Evolutionary conservation across 1,284 basidiomycete species (phyloP).

Genomic region (Heliocybe sulcata): DNA sequence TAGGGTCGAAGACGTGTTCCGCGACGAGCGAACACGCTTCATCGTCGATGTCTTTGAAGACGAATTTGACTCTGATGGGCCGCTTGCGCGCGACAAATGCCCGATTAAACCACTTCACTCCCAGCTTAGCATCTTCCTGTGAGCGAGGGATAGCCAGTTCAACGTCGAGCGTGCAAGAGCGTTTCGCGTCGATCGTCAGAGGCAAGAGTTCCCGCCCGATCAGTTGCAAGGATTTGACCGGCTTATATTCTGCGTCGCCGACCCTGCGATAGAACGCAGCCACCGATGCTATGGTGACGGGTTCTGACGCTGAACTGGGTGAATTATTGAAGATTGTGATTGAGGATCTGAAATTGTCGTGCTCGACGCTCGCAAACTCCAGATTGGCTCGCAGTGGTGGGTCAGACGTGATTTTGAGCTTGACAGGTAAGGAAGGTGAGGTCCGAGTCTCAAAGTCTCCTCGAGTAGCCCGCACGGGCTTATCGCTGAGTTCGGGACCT

Average conservation of each 20-base stretch:
- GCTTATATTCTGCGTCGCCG: background rate
- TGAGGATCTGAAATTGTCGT: background rate
- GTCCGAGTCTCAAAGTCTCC: background rate
- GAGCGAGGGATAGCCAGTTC: background rate
- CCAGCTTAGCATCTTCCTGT: background rate
- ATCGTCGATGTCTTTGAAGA: background rate
- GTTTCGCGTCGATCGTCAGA: background rate
- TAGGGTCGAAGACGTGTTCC: constrained; percentile 25
- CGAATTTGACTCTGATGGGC: background rate
- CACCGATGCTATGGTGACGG: background rate
- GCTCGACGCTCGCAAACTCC: background rate
- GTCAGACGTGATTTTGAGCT: background rate
- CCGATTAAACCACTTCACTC: background rate
- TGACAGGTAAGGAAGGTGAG: background rate
- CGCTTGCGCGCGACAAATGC: background rate
- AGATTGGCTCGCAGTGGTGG: background rate
- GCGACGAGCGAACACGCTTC: constrained; percentile 8
- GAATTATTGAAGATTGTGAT: background rate
- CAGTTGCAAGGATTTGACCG: background rate
- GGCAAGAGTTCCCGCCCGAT: background rate
- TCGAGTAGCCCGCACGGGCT: background rate
- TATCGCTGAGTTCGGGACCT: background rate
- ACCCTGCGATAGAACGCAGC: background rate
- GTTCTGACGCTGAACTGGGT: background rate
- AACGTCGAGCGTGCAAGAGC: background rate